Evolutionary conservation across 2,329 filamentous ascomycete species (phyloP), one percentile per base, ranked within the genome.

Genomic region (Aspergillus tanneri): DNA sequence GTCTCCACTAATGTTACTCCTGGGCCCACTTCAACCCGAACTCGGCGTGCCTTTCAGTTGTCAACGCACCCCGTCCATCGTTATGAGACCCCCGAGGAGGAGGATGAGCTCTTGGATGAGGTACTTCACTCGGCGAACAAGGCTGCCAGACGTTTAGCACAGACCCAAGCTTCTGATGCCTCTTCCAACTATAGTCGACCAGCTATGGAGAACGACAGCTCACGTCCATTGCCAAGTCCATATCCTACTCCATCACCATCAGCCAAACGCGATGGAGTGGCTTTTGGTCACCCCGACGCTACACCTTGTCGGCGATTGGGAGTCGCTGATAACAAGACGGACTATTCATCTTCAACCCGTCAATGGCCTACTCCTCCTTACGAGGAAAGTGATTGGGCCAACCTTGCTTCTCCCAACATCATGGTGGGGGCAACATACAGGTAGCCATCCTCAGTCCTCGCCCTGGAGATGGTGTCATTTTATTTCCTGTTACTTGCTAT

Each of bases 341-440:
- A 77, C 52, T 69, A 79, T 55, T 72, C 77, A 46, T 64, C 73
- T 46, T 72, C 75, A 18, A 71, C 77, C 46, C 78, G 84, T 30
- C 93, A 96, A 72, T 96, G 91, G 87, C 92, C 91, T 3, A 97
- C 93, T 12, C 93, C 93, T 18, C 92, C 93, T 3, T 96, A 96
- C 59, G 91, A 96, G 63, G 91, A 95, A 61, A 85, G 85, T 54
- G 91, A 96, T 67, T 97, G 91, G 92, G 90, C 87, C 14, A 84
- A 87, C 7, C 86, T 88, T 34, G 87, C 89, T 23, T 83, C 90
- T 9, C 87, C 88, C 5, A 90, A 87, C 71, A 90, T 91, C 57
- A 87, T 88, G 76, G 83, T 84, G 24, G 82, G 86, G 55, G 60
- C 68, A 47, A 67, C 62, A 46, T 70, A 59, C 55, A 63, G 67